Percentiles rank a stretch among this genome's conserved stretches.
Conservation (phyloP, 441 rosid genomes). For the Aquilaria agallochum region DNA sequence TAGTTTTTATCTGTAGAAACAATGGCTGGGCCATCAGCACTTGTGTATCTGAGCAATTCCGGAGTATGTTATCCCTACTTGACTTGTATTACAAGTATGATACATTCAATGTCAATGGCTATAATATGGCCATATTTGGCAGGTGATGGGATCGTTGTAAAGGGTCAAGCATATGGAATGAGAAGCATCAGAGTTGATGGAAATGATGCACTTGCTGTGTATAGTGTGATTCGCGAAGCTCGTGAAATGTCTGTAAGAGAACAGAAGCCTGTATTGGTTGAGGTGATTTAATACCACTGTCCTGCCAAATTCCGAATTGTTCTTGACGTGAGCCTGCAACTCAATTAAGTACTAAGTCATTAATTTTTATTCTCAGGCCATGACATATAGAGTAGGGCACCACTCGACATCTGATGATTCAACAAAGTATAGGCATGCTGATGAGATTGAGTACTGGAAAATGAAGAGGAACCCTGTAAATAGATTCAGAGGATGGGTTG, state of each 20-base stretch:
- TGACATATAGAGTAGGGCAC: slow-evolving; percentile 73
- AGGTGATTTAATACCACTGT: slow-evolving; percentile 27
- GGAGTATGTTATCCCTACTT: slow-evolving; percentile 34
- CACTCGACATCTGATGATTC: slow-evolving; percentile 89
- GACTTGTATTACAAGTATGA: background rate
- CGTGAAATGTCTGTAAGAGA: slow-evolving; percentile 56
- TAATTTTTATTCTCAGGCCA: slow-evolving; percentile 28
- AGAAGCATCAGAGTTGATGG: slow-evolving; percentile 79
- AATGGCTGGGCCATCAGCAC: slow-evolving; percentile 93
- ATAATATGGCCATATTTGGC: background rate
- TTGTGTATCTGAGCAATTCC: slow-evolving; percentile 57
- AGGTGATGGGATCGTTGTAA: slow-evolving; percentile 82
- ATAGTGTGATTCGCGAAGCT: slow-evolving; percentile 48
- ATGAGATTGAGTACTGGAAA: slow-evolving; percentile 72
- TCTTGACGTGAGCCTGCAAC: background rate
- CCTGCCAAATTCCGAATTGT: slow-evolving; percentile 1
- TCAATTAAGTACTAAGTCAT: background rate
- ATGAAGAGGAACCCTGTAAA: slow-evolving; percentile 54
- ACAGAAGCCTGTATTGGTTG: slow-evolving; percentile 62
- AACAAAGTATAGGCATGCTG: slow-evolving; percentile 52
- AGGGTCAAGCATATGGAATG: slow-evolving; percentile 72
- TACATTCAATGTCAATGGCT: no score
- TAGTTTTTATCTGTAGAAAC: slow-evolving; percentile 67
- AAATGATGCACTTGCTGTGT: slow-evolving; percentile 75
- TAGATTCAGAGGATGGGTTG: slow-evolving; percentile 61